Evolutionary conservation across 352 stramenopile species (phyloP).

Genomic region (Pythium plurisporium): DNA sequence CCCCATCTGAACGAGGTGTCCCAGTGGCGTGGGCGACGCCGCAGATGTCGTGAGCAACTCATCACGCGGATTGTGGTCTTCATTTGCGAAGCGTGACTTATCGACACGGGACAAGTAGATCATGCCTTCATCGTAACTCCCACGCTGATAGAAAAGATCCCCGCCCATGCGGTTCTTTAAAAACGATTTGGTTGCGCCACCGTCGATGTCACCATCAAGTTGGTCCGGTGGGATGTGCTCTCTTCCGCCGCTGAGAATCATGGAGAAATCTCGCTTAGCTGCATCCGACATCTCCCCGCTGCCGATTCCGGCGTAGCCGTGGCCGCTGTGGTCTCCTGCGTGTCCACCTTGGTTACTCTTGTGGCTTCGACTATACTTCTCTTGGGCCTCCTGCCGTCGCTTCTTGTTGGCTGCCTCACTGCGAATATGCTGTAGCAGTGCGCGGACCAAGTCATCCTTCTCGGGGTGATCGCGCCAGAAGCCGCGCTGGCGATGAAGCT

Average conservation of each 20-base stretch:
- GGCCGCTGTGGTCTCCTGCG: slow-evolving; percentile 10
- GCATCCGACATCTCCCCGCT: slow-evolving; percentile 24
- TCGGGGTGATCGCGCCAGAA: slow-evolving; percentile 89
- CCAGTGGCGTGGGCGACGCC: slow-evolving; percentile 39
- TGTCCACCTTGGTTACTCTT: slow-evolving; percentile 13
- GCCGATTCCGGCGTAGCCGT: neutral
- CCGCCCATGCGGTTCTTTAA: slow-evolving; percentile 37
- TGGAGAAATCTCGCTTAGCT: slow-evolving; percentile 54
- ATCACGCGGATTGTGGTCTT: slow-evolving; percentile 51
- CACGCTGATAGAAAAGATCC: slow-evolving; percentile 83
- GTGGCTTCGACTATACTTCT: slow-evolving; percentile 47
- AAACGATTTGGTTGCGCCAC: slow-evolving; percentile 13
- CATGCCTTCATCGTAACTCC: slow-evolving; percentile 79
- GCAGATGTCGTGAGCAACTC: slow-evolving; percentile 44
- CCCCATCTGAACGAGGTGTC: slow-evolving; percentile 40
- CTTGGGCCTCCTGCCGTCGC: slow-evolving; percentile 70
- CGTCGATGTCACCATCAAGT: neutral
- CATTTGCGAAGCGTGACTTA: slow-evolving; percentile 53
- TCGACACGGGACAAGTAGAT: slow-evolving; percentile 85
- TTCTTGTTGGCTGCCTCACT: slow-evolving; percentile 80
- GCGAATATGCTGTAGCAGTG: slow-evolving; percentile 80
- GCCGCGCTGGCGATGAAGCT: slow-evolving; percentile 82
- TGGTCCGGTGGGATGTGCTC: slow-evolving; percentile 5
- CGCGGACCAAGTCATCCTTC: slow-evolving; percentile 87
- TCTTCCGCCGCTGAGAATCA: slow-evolving; percentile 39